Conservation (phyloP, 257 asterid species). For the Nicotiana tomentosiformis region DNA sequence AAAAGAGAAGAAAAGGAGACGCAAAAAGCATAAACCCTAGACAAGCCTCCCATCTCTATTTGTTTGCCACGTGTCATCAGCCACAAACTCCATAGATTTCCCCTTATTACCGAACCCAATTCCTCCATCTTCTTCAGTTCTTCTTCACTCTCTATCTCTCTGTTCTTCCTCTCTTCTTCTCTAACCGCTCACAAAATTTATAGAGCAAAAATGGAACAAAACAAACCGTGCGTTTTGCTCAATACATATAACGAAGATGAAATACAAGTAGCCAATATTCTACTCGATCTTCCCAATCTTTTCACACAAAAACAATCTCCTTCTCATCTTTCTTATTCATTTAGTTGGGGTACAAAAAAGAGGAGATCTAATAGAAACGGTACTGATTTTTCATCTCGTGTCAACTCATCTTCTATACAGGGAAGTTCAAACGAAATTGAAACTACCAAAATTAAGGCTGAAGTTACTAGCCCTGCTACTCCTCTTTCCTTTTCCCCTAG, state of each 20-base stretch:
- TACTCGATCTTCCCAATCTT: constrained; percentile 27
- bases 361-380: constrained; percentile 30
- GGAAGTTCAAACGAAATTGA: constrained; percentile 8
- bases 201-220: constrained; percentile 19
- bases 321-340: background rate
- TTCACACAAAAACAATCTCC: background rate
- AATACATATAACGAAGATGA: constrained; percentile 29
- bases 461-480: constrained; percentile 50
- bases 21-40: constrained; percentile 39
- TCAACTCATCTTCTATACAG: background rate
- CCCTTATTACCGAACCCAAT: background rate
- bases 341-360: constrained; percentile 30
- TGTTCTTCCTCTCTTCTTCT: background rate
- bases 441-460: constrained; percentile 17
- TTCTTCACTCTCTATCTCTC: background rate
- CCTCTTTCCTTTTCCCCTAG: constrained; percentile 47
- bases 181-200: background rate
- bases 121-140: background rate
- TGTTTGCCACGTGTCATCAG: constrained; percentile 48
- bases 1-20: background rate
- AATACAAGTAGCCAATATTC: constrained; percentile 29
- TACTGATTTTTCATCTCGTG: background rate
- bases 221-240: background rate
- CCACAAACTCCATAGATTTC: constrained; percentile 27
- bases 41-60: constrained; percentile 30